Conservation (phyloP, 257 asterid genomes). For the Solanum paucissectum region DNA sequence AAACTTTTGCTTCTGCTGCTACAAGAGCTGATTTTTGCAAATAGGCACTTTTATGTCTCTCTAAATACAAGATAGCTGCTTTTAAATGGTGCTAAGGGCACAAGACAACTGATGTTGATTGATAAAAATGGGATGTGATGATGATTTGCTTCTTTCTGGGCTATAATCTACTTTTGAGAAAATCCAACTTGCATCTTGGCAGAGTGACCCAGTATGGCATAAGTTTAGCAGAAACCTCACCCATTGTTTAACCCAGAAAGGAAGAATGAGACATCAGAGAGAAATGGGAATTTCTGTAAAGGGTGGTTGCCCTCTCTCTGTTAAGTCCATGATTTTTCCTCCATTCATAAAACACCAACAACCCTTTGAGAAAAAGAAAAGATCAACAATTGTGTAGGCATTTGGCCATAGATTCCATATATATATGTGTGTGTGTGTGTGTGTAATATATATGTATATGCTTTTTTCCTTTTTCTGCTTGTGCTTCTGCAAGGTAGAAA, state of each 20-base stretch:
- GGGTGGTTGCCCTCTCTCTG: neutral
- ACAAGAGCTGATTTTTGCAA: neutral
- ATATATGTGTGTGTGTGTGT: neutral
- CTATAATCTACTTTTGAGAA: neutral
- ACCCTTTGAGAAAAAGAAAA: neutral
- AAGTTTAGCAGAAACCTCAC: neutral
- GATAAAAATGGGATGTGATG: neutral
- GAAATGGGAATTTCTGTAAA: neutral
- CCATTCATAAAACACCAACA: neutral
- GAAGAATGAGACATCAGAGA: neutral
- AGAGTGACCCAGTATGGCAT: neutral
- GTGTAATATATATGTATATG: neutral
- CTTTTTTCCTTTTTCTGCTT: neutral
- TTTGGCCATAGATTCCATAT: neutral
- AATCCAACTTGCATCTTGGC: neutral
- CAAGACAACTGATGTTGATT: neutral
- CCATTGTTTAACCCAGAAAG: neutral
- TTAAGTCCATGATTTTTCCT: neutral
- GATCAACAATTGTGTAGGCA: neutral
- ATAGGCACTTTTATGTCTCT: neutral
- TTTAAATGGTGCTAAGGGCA: neutral
- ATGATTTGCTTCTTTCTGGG: neutral
- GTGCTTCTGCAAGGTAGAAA: neutral
- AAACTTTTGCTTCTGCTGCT: neutral
- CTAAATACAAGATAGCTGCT: neutral